phyloP scores from a whole-genome alignment of 257 asterid species.

The Salvia hispanica region DNA sequence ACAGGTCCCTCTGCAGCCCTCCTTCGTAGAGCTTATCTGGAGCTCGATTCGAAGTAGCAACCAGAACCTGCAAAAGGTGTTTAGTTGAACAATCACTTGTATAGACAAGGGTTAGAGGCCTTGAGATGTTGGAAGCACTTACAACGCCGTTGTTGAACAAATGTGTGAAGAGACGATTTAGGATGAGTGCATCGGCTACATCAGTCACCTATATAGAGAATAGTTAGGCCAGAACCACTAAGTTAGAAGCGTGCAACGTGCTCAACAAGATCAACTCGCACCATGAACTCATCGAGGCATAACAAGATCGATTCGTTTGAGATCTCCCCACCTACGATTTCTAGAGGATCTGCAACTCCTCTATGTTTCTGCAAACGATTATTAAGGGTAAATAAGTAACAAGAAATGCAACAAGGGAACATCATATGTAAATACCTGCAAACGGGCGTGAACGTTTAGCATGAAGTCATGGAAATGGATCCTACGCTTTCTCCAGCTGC shows the following conservation, averaged over 20 bases:
- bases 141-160: conserved; percentile 77
- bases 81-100: too few species aligned
- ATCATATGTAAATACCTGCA: conserved; percentile 52
- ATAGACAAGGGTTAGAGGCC: neutral
- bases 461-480: conserved; percentile 95
- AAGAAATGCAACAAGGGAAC: neutral
- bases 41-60: conserved; percentile 92
- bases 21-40: conserved; percentile 93
- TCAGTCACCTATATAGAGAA: conserved; percentile 64
- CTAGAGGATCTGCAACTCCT: conserved; percentile 88
- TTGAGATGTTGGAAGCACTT: conserved; percentile 37
- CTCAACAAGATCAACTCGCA: neutral
- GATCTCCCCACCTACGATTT: conserved; percentile 85
- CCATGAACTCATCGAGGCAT: conserved; percentile 97
- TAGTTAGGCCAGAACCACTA: too few species aligned
- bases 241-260: too few species aligned
- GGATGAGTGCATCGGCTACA: conserved; percentile 86
- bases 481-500: conserved; percentile 90
- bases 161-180: conserved; percentile 78
- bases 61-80: conserved; percentile 60
- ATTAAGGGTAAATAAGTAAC: neutral
- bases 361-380: conserved; percentile 66
- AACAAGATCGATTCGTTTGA: conserved; percentile 78
- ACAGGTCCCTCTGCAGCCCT: conserved; percentile 88
- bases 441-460: conserved; percentile 87